Percentiles rank a stretch among this genome's conserved stretches.
These are phyloP conservation scores for Anthracocystis walkeri DNA, from an alignment of 1,284 basidiomycete genomes.

Conservation along the genomic window DNA sequence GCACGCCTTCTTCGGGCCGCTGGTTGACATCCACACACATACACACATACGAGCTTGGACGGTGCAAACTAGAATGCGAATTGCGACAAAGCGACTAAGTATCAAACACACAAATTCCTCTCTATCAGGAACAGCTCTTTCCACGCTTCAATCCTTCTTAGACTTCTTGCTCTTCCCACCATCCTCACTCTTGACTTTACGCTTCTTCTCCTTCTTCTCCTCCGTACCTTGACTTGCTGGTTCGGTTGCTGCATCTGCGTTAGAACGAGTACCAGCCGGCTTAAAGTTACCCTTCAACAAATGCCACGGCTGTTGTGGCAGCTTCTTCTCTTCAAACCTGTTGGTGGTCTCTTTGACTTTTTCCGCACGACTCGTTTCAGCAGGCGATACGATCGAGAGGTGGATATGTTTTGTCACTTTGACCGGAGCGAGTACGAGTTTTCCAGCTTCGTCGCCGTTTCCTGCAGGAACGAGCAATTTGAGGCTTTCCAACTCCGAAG, in stretches of 20 bases:
- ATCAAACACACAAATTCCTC: neutral
- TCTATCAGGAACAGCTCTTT: neutral
- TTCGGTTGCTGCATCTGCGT: constrained; percentile 7
- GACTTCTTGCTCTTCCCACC: constrained; percentile 30
- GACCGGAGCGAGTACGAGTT: constrained; percentile 34
- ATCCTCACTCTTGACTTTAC: constrained; percentile 37
- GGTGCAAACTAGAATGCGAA: too few species aligned
- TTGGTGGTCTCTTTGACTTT: constrained; percentile 23
- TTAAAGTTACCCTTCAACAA: constrained; percentile 47
- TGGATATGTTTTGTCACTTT: constrained; percentile 35
- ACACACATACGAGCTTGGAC: too few species aligned
- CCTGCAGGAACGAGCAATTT: constrained; percentile 45
- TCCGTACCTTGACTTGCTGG: constrained; percentile 13
- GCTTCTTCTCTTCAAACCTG: constrained; percentile 32
- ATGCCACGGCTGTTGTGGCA: constrained; percentile 59
- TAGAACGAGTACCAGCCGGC: constrained; percentile 18
- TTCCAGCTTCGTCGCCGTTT: constrained; percentile 24
- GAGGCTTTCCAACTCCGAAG: constrained; percentile 47
- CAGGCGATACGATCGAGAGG: constrained; percentile 41
- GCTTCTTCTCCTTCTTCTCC: constrained; percentile 45
- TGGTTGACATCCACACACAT: too few species aligned
- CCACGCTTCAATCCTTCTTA: constrained; percentile 36
- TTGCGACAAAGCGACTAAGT: neutral
- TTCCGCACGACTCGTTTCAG: constrained; percentile 22
- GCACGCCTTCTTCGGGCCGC: too few species aligned